phyloP scores from a whole-genome alignment of 2,329 filamentous ascomycete species.

The Stemphylium lycopersici region DNA sequence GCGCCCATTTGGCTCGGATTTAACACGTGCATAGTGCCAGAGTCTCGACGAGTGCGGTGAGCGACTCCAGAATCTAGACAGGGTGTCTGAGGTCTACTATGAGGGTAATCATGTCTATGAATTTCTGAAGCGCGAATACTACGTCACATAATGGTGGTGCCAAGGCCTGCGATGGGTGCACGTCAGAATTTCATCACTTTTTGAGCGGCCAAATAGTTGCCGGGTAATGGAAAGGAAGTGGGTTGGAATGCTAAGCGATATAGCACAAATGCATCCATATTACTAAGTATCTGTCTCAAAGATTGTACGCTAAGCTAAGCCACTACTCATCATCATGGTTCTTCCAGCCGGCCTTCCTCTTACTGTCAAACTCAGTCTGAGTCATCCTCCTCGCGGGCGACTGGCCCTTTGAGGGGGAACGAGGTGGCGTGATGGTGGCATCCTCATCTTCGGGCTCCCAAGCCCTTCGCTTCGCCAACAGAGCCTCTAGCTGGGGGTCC shows the following conservation, averaged over 20 bases:
- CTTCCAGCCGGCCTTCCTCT: constrained; percentile 19
- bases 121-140: constrained; percentile 33
- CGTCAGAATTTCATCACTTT: not conserved
- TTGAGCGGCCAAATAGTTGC: not conserved
- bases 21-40: constrained; percentile 21
- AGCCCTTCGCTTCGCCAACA: constrained; percentile 18
- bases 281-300: not conserved
- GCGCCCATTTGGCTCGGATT: not conserved
- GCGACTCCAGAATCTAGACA: constrained; percentile 2
- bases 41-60: constrained; percentile 23
- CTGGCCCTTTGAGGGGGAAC: constrained; percentile 10
- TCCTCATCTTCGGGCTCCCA: constrained; percentile 11
- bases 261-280: not conserved
- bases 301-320: not conserved
- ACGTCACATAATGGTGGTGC: constrained; percentile 11
- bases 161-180: too few species aligned
- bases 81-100: constrained; percentile 9
- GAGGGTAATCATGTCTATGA: constrained; percentile 26
- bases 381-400: constrained; percentile 7
- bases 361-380: constrained; percentile 10
- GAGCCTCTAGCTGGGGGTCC: constrained; percentile 14
- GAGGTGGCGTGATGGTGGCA: constrained; percentile 12
- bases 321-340: constrained; percentile 2
- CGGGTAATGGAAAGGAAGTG: not conserved
- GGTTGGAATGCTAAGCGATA: not conserved